Percentiles rank a stretch among this genome's conserved stretches.
These are phyloP conservation scores for Umbelopsis sp. DNA, from an alignment of 192 early-diverging fungal species.

Conservation along the genomic window DNA sequence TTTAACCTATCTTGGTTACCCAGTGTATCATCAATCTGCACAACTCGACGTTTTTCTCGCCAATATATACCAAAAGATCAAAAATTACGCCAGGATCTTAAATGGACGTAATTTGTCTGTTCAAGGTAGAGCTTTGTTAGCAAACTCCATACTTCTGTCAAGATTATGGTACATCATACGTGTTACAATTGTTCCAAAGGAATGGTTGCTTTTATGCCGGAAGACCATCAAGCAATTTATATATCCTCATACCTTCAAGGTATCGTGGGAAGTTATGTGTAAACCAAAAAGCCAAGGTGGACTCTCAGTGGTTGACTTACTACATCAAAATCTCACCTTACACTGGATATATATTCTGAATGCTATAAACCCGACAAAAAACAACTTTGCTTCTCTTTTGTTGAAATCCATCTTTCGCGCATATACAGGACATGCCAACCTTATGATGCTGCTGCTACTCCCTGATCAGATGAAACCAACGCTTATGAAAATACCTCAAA, in stretches of 20 bases:
- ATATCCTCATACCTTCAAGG: neutral
- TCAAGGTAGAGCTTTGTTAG: neutral
- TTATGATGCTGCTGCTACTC: neutral
- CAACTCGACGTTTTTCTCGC: neutral
- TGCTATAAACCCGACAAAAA: neutral
- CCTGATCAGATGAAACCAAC: neutral
- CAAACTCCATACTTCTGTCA: constrained; percentile 20
- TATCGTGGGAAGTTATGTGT: neutral
- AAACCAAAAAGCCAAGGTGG: neutral
- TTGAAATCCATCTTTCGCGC: neutral
- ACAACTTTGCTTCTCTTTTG: neutral
- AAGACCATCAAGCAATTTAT: neutral
- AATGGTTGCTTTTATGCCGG: neutral
- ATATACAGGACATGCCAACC: neutral
- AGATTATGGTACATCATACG: constrained; percentile 22
- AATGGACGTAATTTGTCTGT: neutral
- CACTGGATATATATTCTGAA: neutral
- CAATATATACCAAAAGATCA: neutral
- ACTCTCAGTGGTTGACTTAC: neutral
- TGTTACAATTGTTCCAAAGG: neutral
- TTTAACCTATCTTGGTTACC: neutral
- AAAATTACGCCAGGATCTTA: neutral
- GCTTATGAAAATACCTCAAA: neutral
- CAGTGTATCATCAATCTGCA: neutral
- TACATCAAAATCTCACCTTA: neutral